Conservation (phyloP, 2,329 filamentous ascomycete genomes). For the Dendryphion nanum region DNA sequence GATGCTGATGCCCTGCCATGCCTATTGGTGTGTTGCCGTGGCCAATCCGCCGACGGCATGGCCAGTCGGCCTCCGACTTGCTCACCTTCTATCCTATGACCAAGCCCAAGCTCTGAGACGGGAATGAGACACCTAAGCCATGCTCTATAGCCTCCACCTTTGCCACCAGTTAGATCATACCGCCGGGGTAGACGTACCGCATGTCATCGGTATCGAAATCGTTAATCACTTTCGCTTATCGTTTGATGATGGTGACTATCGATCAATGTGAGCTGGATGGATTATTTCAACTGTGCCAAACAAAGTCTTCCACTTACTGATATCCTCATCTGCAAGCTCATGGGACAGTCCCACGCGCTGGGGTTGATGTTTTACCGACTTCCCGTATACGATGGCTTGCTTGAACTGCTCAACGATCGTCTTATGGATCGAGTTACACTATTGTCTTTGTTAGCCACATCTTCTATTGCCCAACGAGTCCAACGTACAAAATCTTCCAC, state of each 20-base stretch:
- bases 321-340: slow-evolving; percentile 94
- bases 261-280: slow-evolving; percentile 20
- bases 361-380: slow-evolving; percentile 97
- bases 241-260: slow-evolving; percentile 45
- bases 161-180: slow-evolving; percentile 22
- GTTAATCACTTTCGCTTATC: slow-evolving; percentile 27
- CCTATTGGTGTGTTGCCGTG: slow-evolving; percentile 30
- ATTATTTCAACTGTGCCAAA: neutral
- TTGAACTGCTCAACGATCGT: slow-evolving; percentile 96
- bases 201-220: slow-evolving; percentile 18
- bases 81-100: slow-evolving; percentile 28
- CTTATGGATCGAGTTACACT: slow-evolving; percentile 98
- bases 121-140: slow-evolving; percentile 34
- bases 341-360: slow-evolving; percentile 90
- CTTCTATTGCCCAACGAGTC: slow-evolving; percentile 6
- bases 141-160: slow-evolving; percentile 21
- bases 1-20: slow-evolving; percentile 32
- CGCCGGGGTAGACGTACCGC: slow-evolving; percentile 15
- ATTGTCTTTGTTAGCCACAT: slow-evolving; percentile 37
- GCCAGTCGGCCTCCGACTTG: slow-evolving; percentile 25
- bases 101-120: slow-evolving; percentile 23
- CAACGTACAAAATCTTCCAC: slow-evolving; percentile 92
- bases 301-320: slow-evolving; percentile 61
- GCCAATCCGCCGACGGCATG: slow-evolving; percentile 35
- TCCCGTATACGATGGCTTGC: slow-evolving; percentile 91